Evolutionary conservation across 1,284 basidiomycete genomes (phyloP), one percentile per base, ranked within the genome.

Genomic region (Boletellus sp.): DNA sequence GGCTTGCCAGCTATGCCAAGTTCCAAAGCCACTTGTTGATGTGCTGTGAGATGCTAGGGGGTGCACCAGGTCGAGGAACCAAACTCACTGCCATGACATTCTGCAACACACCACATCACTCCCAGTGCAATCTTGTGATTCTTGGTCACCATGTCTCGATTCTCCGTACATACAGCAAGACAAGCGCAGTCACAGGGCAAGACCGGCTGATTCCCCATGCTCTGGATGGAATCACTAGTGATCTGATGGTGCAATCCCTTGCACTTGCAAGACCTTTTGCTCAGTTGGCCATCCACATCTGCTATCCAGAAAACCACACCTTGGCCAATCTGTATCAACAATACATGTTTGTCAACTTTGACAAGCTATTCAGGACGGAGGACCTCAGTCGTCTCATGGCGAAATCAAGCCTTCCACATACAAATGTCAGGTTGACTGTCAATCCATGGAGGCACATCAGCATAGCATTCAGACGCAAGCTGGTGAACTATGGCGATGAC

Each of bases 361-460:
- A 30, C 19, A 21, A 22, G 7, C 43, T 36, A 2, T 44, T 44
- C 21, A 35, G 4, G 2, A 44, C 43, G 0, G 8, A 36, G 4
- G 12, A 35, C 24, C 18, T 35, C 15, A 44, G 43, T 21, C 15
- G 24, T 13, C 1, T 32, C 7, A 15, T 43, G 18, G 24, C 28
- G 13, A 1, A 1, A 3, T 5, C 8, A 4, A 44, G 43, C 16
- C 43, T 44, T 12, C 32, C 28, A 4, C 15, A 33, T n/a, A 13
- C 8, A 8, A 19, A 33, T 15, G 4, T 7, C 19, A 44, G n/a
- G 18, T 13, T 44, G 4, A 44, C 32, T 15, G 13, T 66, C 37
- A 59, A 52, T 13, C 42, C 52, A 5, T 69, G 58, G 58, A 46
- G 58, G 1, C 69, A 70, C 22, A 60, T 69, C 47, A 57, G 51